phyloP scores from a whole-genome alignment of 225 moss, liverwort and hornwort species.

The Sphagnum tenellum region DNA sequence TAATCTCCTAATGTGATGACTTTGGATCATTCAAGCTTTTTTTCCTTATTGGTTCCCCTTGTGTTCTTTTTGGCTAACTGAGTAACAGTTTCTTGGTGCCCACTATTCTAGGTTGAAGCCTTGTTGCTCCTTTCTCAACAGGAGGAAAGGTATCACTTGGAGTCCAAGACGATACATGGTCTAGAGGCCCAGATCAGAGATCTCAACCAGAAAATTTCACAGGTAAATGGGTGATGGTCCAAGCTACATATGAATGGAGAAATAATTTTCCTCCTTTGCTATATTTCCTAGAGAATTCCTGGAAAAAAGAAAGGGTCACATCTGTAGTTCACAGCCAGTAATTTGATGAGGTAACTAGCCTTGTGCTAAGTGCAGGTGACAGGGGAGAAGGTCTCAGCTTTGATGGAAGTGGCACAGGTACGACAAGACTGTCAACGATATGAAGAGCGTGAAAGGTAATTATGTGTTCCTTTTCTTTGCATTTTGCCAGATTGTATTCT shows the following conservation, averaged over 20 bases:
- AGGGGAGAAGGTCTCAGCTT: conserved; percentile 68
- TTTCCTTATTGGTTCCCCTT: too few species aligned
- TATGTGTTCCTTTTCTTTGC: background rate
- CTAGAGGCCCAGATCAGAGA: conserved; percentile 70
- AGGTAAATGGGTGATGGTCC: conserved; percentile 26
- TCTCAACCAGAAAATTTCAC: conserved; percentile 67
- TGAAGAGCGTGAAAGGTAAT: conserved; percentile 69
- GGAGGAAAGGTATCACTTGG: conserved; percentile 87
- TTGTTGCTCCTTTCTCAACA: conserved; percentile 87
- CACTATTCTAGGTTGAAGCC: conserved; percentile 61
- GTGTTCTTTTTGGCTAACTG: too few species aligned
- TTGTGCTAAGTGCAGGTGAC: conserved; percentile 46
- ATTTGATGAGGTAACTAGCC: too few species aligned
- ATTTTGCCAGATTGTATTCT: background rate
- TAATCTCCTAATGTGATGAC: too few species aligned
- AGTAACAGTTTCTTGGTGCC: too few species aligned
- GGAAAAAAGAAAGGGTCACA: too few species aligned
- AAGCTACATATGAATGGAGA: background rate
- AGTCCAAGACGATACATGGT: conserved; percentile 65
- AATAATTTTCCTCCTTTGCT: background rate
- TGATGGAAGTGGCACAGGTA: conserved; percentile 74
- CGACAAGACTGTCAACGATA: conserved; percentile 49
- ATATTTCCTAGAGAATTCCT: too few species aligned
- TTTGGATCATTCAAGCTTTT: too few species aligned
- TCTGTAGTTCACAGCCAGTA: too few species aligned